A percentile compares a stretch with the other conserved stretches of the same genome.
Conservation (phyloP, 1,139 yeast genomes). For the Blastobotrys aristatus region DNA sequence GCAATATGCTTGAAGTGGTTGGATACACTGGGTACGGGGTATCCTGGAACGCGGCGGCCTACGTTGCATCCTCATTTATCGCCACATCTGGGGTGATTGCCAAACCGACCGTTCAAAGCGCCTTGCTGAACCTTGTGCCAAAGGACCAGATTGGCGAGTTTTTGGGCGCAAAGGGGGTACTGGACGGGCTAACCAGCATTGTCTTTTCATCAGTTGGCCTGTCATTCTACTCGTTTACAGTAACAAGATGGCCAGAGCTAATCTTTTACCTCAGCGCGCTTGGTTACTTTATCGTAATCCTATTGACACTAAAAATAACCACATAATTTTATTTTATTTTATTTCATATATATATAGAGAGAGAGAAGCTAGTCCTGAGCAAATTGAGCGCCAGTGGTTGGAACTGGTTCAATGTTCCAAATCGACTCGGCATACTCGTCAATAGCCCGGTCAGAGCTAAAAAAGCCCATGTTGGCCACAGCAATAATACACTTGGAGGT, state of each 20-base stretch:
- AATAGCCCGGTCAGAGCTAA: slow-evolving; percentile 84
- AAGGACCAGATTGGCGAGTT: slow-evolving; percentile 20
- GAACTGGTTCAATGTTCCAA: slow-evolving; percentile 79
- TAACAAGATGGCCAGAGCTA: slow-evolving; percentile 21
- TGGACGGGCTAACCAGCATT: slow-evolving; percentile 21
- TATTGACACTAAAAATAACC: slow-evolving; percentile 7
- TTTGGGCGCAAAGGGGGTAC: slow-evolving; percentile 23
- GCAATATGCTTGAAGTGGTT: slow-evolving; percentile 20
- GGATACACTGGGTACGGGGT: slow-evolving; percentile 24
- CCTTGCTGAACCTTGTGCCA: slow-evolving; percentile 22
- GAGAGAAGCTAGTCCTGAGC: slow-evolving; percentile 2
- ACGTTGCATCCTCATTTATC: slow-evolving; percentile 20
- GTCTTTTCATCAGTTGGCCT: slow-evolving; percentile 20
- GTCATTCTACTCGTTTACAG: slow-evolving; percentile 21
- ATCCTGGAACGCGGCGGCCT: slow-evolving; percentile 17
- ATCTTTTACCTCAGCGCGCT: slow-evolving; percentile 21
- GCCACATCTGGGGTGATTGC: slow-evolving; percentile 26
- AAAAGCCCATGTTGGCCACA: slow-evolving; percentile 94
- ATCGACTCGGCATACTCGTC: slow-evolving; percentile 89
- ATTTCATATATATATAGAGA: too few relatives aligned
- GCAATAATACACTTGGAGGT: slow-evolving; percentile 65
- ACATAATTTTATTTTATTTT: neutral
- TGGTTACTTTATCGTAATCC: slow-evolving; percentile 21
- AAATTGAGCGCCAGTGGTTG: slow-evolving; percentile 12
- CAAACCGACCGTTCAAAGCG: slow-evolving; percentile 23